These are phyloP conservation scores for Tetrastigma voinierianum DNA, from an alignment of 164 flowering plant genomes.

Conservation along the genomic window DNA sequence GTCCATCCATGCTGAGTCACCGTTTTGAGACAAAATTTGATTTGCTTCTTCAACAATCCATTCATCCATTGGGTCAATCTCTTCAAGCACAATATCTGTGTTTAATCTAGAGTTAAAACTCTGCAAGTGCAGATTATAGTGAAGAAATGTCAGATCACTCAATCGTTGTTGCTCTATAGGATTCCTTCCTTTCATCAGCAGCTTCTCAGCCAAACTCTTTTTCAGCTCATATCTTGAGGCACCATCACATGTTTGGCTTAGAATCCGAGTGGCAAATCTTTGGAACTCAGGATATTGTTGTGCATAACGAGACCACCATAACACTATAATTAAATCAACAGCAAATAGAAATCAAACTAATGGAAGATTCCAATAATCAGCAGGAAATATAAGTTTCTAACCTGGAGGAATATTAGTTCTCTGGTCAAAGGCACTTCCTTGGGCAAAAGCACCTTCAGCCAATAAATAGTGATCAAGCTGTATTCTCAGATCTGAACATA, in stretches of 20 bases:
- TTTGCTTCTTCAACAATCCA: constrained; percentile 11
- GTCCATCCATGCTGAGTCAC: too few species aligned
- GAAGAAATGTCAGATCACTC: constrained; percentile 19
- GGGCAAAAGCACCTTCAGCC: constrained; percentile 34
- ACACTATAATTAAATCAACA: constrained; percentile 32
- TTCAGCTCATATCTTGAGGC: constrained; percentile 40
- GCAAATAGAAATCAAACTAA: not conserved
- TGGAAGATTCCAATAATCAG: not conserved
- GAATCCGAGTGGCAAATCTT: constrained; percentile 46
- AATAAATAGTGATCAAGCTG: constrained; percentile 49
- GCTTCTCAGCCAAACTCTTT: constrained; percentile 43
- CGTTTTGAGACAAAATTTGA: too few species aligned
- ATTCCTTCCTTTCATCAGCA: constrained; percentile 38
- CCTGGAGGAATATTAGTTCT: constrained; percentile 43
- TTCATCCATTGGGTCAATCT: constrained; percentile 19
- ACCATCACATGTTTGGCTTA: constrained; percentile 59
- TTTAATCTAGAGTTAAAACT: not conserved
- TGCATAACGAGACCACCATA: constrained; percentile 68
- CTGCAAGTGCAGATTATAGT: constrained; percentile 23
- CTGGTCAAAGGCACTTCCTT: constrained; percentile 25
- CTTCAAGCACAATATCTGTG: constrained; percentile 3
- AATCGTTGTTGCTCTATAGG: constrained; percentile 31
- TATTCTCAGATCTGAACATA: constrained; percentile 26
- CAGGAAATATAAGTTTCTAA: constrained; percentile 7
- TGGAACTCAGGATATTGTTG: constrained; percentile 57